Percentiles rank a stretch among this genome's conserved stretches.
phyloP scores from a whole-genome alignment of 2,329 filamentous ascomycete genomes.

The Diaporthe vaccinii region DNA sequence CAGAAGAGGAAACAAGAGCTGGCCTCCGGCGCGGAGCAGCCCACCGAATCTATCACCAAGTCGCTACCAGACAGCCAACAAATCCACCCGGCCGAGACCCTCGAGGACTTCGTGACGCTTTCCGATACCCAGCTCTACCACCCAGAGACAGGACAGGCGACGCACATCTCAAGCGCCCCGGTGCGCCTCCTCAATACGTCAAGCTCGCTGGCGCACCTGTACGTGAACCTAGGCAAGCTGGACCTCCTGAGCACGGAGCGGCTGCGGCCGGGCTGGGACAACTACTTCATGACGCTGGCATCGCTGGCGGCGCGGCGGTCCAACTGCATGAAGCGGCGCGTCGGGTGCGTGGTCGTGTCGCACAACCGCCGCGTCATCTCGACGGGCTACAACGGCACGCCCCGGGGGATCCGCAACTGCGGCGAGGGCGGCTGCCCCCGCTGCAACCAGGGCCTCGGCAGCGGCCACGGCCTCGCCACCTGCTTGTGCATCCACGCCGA shows the following conservation, averaged over 20 bases:
- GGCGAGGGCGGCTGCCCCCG: conserved; percentile 90
- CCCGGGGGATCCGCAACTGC: conserved; percentile 89
- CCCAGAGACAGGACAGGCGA: conserved; percentile 73
- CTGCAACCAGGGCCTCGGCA: conserved; percentile 82
- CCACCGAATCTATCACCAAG: background rate
- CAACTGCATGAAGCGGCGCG: conserved; percentile 98
- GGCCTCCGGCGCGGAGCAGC: background rate
- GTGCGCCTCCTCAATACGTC: conserved; percentile 90
- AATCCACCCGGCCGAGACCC: conserved; percentile 49
- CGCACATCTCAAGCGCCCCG: conserved; percentile 84
- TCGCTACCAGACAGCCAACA: conserved; percentile 32
- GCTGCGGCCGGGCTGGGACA: conserved; percentile 92
- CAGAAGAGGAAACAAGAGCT: conserved; percentile 51
- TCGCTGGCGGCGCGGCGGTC: conserved; percentile 89
- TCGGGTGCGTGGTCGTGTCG: conserved; percentile 92
- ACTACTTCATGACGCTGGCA: conserved; percentile 98
- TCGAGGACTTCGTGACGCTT: conserved; percentile 69
- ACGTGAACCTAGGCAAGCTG: conserved; percentile 78
- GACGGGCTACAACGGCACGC: conserved; percentile 99
- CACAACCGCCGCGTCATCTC: conserved; percentile 85
- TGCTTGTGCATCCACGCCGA: conserved; percentile 98
- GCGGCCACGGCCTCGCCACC: conserved; percentile 82
- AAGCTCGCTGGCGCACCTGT: conserved; percentile 77
- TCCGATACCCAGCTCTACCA: conserved; percentile 84
- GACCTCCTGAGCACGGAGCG: conserved; percentile 84